Base-by-base conservation (phyloP, 1,284 basidiomycete genomes). In the Agaricales sp. region DNA sequence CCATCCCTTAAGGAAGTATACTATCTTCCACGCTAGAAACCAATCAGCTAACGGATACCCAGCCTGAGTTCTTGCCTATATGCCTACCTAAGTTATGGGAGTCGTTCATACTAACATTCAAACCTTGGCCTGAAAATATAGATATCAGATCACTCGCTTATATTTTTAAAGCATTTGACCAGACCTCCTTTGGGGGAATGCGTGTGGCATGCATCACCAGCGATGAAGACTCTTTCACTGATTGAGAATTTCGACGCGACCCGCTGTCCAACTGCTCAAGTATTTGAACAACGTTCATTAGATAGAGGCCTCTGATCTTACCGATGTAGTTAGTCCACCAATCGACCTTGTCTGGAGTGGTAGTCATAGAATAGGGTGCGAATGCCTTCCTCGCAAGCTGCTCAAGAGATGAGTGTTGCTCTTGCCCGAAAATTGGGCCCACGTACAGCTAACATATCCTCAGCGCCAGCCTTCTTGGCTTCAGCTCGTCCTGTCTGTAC, bases 81-180 rank as follows among this genome's bases (percentile, higher is more conserved):
- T 30, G 16, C 39, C 6, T 53, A 78, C 81, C 72, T 14, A 90
- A 71, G 57, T 90, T 90, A 56, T 87, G 87, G 8, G 82, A 78
- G 59, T 92, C 88, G 53, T 83, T 86, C 85, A 91, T 89, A 56
- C 84, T 85, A 1, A 81, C 81, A 53, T 87, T 87, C 84, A 85
- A 85, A 3, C 82, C 82, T 59, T 82, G 73, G 4, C 76, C 75
- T 77, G 46, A 13, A 21, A 35, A 37, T 46, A 11, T 23, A 51
- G 20, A 30, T 20, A 52, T 22, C 16, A 16, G 18, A 43, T 22
- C 21, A 11, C 21, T 6, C 38, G 8, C 37, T 19, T 16, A 22
- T 30, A 4, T 19, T 18, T 20, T 26, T 14, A 3, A 4, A 12
- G 4, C 18, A 4, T 19, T 12, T 14, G 4, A 23, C 8, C 43